Evolutionary conservation across 495 filamentous ascomycete species (phyloP), one percentile per base, ranked within the genome.

Genomic region (Hapsidospora chrysogenum): DNA sequence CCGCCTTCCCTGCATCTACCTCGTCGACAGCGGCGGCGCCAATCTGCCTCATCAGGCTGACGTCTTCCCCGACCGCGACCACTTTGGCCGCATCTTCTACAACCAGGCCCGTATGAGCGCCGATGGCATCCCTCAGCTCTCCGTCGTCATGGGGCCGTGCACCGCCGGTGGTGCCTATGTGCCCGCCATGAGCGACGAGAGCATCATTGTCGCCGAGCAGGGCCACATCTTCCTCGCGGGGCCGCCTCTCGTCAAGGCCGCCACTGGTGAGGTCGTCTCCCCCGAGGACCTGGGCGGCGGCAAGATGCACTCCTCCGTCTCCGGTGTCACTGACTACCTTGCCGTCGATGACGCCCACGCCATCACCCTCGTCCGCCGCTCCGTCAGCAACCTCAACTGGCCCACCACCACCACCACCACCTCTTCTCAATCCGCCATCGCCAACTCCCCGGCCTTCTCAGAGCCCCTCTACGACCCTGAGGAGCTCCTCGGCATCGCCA

Each of bases 51-150:
- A 96, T 45, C 89, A 97, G 55, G 79, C 87, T 3, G 85, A 93
- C 52, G 89, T 96, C 39, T 97, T 97, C 60, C 89, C 89, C 1
- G 89, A 97, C 49, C 67, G 74, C 23, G 84, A 95, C 10, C 87
- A 96, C 51, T 96, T 97, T 48, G 89, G 89, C 20, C 79, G 92
- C 37, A 94, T 96, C 44, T 97, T 97, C 66, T 97, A 79, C 63
- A 96, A 97, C 60, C 89, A 97, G 56, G 92, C 89, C n/a, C 66
- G 84, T 43, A 95, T 87, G 80, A 75, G 68, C 37, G 68, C 81
- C 6, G 52, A 73, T 15, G 80, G 83, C 7, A 93, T 96, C 40
- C 89, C 89, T 1, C 89, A 97, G 52, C 78, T 97, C 39, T 76
- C 84, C 2, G 84, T 95, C 2, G 89, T 97, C 17, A 93, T 97